These are phyloP conservation scores for Ophiosphaerella herpotricha DNA, from an alignment of 2,329 filamentous ascomycete genomes.

Conservation along the genomic window DNA sequence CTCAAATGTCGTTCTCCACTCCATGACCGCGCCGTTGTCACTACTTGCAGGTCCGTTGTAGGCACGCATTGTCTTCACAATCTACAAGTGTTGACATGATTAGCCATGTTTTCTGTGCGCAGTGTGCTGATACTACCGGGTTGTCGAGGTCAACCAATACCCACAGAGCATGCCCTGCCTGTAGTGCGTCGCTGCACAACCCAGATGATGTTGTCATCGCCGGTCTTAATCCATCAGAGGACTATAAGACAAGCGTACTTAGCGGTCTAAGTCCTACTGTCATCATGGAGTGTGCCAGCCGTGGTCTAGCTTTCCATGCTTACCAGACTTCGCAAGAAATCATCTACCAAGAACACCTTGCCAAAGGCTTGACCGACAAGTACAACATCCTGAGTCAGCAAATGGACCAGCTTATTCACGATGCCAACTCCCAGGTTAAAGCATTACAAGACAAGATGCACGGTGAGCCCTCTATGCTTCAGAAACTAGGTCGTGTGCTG, in stretches of 20 bases:
- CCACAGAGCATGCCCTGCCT: conserved; percentile 73
- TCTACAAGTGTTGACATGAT: conserved; percentile 43
- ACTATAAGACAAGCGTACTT: conserved; percentile 86
- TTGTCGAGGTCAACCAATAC: conserved; percentile 62
- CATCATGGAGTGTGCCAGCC: conserved; percentile 84
- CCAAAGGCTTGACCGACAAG: conserved; percentile 73
- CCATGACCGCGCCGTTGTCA: conserved; percentile 75
- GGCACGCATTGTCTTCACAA: not conserved
- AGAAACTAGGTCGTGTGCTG: not conserved
- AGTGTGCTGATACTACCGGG: conserved; percentile 70
- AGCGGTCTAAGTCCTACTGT: conserved; percentile 79
- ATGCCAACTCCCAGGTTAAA: conserved; percentile 75
- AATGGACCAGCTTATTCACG: conserved; percentile 73
- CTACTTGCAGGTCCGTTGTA: conserved; percentile 75
- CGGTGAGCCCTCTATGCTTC: conserved; percentile 51
- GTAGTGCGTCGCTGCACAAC: conserved; percentile 67
- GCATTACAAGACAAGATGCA: conserved; percentile 67
- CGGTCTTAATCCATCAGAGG: conserved; percentile 77
- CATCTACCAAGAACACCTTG: conserved; percentile 76
- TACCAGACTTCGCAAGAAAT: conserved; percentile 87
- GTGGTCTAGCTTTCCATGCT: conserved; percentile 81
- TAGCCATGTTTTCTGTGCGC: conserved; percentile 81
- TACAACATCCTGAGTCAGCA: conserved; percentile 67
- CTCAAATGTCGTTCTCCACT: conserved; percentile 75
- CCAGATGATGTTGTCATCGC: conserved; percentile 76